Base-by-base conservation (phyloP, 768 basidiomycete species). In the Pleurotus pulmonarius region DNA sequence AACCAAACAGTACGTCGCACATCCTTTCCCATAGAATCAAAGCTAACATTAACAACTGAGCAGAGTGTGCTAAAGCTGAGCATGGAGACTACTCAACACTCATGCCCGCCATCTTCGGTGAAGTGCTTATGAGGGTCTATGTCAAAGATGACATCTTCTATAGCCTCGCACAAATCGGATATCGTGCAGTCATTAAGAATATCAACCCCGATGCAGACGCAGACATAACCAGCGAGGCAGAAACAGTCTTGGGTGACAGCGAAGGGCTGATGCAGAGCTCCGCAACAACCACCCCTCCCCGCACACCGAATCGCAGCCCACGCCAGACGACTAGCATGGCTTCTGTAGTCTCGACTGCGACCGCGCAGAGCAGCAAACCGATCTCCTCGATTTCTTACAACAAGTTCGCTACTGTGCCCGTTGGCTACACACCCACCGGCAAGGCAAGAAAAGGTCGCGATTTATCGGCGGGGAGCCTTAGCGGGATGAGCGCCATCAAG, bases 91-190 rank as follows among this genome's bases (percentile, higher is more conserved):
- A 87, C 52, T 90, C 88, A 2, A 77, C 77, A 22, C 65, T 90
- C 18, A 82, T 84, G 73, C 92, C 92, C 0, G 59, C 66, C 0
- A 68, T 64, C n/a, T 90, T 90, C 59, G 86, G 79, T 0, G 92
- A 93, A 67, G 73, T 85, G n/a, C 75, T 83, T 40, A 67, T 92
- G 39, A 76, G 88, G 12, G 70, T 92, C 4, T 93, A 83, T 63
- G 87, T 89, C 45, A 84, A 86, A 65, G 81, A 88, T n/a, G 64
- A 63, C 0, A 61, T 70, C 7, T 47, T 47, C 37, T 53, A 40
- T 18, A 29, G 51, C 39, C 51, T 53, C 15, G 39, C 41, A 3
- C 51, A 53, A 24, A 39, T 11, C n/a, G 51, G 37, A 4, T 53
- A 53, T 18, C 51, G 51, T 9, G 51, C 51, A 20, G 51, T 53